Evolutionary conservation across 257 asterid species (phyloP), one percentile per base, ranked within the genome.

Genomic region (Rauvolfia tetraphylla): DNA sequence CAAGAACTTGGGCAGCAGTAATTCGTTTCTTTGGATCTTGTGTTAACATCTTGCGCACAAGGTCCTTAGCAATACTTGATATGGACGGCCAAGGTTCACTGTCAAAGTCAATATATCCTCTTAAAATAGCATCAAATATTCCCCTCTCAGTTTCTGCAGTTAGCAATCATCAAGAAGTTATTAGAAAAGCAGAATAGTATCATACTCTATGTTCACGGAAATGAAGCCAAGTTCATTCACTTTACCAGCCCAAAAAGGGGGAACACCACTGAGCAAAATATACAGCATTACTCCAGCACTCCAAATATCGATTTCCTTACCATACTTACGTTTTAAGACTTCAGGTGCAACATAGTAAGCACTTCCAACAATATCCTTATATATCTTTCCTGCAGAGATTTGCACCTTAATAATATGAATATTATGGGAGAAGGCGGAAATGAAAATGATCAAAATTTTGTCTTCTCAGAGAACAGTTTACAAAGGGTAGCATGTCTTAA

Each of bases 301-400:
- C 97, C 97, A 92, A 53, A 92, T 79, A 68, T 92, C 98, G 17
- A 77, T 83, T 80, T 92, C 98, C 73, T 92, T 92, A 33, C 98
- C 97, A 61, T 91, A 92, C 73, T 78, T 84, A 66, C 96, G 93
- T 49, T 80, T 82, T 79, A 92, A 44, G 12, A 92, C 97, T 79
- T 92, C 98, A 11, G 98, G 98, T 14, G 97, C 98, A 31, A 92
- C 97, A 66, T 92, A 92, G 69, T 89, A 92, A 54, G 98, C 97
- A 80, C 98, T 92, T 25, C 98, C 98, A 23, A 91, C 98, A 44
- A 91, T 72, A 70, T 91, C 98, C 84, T 88, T 87, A 81, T 89
- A 86, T 65, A 79, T 53, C 84, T 89, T 92, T 65, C 96, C 98
- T 92, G 90, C 84, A 79, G 33, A 25, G 7, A 54, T 10, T 54